These are phyloP conservation scores for Pyricularia sp. DNA, from an alignment of 2,329 filamentous ascomycete species.

Conservation along the genomic window DNA sequence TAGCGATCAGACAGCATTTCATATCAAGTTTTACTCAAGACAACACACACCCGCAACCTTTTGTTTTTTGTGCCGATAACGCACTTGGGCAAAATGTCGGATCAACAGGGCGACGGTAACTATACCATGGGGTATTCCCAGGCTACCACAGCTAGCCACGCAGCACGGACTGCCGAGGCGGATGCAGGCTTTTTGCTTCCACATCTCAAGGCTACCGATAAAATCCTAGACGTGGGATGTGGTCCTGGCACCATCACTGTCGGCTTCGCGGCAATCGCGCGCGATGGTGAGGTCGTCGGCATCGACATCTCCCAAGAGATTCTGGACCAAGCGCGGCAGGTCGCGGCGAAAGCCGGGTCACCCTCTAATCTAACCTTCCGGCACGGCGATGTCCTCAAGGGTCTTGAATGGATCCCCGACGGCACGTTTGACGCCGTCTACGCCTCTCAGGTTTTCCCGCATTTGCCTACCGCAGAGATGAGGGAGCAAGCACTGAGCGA, in stretches of 20 bases:
- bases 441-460: constrained; percentile 31
- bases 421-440: constrained; percentile 32
- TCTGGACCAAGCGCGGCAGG: constrained; percentile 19
- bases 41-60: background rate
- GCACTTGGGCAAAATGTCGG: background rate
- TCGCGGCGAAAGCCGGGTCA: constrained; percentile 10
- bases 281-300: constrained; percentile 26
- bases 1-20: background rate
- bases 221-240: constrained; percentile 37
- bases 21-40: background rate
- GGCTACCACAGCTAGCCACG: constrained; percentile 26
- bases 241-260: constrained; percentile 38
- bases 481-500: constrained; percentile 23
- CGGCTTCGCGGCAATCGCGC: constrained; percentile 28
- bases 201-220: constrained; percentile 24
- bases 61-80: background rate
- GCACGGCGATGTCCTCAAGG: constrained; percentile 22
- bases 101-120: constrained; percentile 3
- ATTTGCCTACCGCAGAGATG: constrained; percentile 23
- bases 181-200: constrained; percentile 32
- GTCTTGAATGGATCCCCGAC: constrained; percentile 26
- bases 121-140: constrained; percentile 30
- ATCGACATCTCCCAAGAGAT: constrained; percentile 25
- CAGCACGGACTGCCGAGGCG: constrained; percentile 31
- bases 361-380: constrained; percentile 18